Evolutionary conservation across 108 stramenopile species (phyloP), one percentile per base, ranked within the genome.

Genomic region (Stephanodiscus minutulus): DNA sequence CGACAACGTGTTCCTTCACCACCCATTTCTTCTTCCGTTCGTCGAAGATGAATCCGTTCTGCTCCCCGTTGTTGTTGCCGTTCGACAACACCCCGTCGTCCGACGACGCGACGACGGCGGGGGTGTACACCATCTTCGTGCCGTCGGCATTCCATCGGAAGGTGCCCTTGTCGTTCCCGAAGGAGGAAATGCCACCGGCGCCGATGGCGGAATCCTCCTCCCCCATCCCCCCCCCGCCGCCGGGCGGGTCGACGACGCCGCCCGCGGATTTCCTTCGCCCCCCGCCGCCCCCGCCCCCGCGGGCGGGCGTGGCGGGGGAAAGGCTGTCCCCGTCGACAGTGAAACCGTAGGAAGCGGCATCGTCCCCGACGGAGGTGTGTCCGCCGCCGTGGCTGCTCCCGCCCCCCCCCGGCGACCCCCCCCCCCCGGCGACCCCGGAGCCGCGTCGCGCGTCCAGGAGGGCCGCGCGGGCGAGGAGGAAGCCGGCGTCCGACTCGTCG

Each of bases 11-110:
- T 4, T 44, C 55, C 29, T 39, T 56, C 21, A 68, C 64, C 0
- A 79, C 78, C 78, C 78, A 79, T 29, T 79, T 79, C 56, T 79
- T 79, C 56, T 72, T 72, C 18, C 22, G 7, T 54, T 79, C 70
- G 60, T 79, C 71, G 46, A 68, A 79, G 0, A 72, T 53, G 55
- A 79, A 79, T 7, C 78, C 78, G 56, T 79, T 79, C 58, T 54
- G 36, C 36, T 54, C 55, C 5, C 31, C n/a, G n/a, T n/a, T n/a
- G n/a, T n/a, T n/a, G n/a, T n/a, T n/a, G 31, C 27, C 64, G 27
- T 22, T 37, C 25, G 43, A 28, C 48, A 35, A 21, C 66, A 5
- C 57, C 33, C 13, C 49, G 15, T 25, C 6, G 53, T 11, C 39
- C n/a, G n/a, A n/a, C n/a, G n/a, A n/a, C n/a, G n/a, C n/a, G n/a